Evolutionary conservation across 1,284 basidiomycete species (phyloP), one percentile per base, ranked within the genome.

Genomic region (Moniliophthora roreri): DNA sequence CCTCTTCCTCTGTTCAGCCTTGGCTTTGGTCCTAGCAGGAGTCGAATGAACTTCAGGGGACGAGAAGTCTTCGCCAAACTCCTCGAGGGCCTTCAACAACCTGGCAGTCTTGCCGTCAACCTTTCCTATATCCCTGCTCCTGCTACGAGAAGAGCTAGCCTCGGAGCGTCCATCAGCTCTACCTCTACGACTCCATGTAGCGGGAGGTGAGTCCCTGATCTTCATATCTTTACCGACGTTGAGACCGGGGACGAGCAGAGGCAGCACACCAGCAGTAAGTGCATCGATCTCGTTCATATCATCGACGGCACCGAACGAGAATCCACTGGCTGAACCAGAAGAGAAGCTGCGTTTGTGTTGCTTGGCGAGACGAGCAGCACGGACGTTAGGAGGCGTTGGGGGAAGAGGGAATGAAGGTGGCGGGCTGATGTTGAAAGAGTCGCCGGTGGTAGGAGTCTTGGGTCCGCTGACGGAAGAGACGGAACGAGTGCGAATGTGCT

Each of bases 251-350:
- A 87, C 76, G 28, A 87, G 78, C 21, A 85, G 67, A n/a, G 85
- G 85, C 2, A 88, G 71, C 15, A 87, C 71, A 23, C 79, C 80
- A 9, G 85, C 85, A 8, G 84, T 85, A 48, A 89, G 73, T 13
- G 79, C 82, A 57, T 88, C 85, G 53, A 87, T 85, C 68, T 85
- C 83, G 53, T 81, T 81, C 59, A 81, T 72, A 61, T 82, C 74
- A 55, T 81, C 77, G 32, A 82, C 72, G 15, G 77, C 69, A 28
- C 77, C 75, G 54, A 87, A 82, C 2, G 81, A 81, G 62, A 81
- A 83, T 21, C 52, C 49, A 26, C 48, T 48, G 23, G 51, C 51
- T 20, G 55, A 53, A 15, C 78, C 81, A 16, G 79, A 81, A 0
- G 82, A 84, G 60, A 80, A 81, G 0, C 81, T 83, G 61, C 81